Evolutionary conservation across 495 filamentous ascomycete species (phyloP).

Genomic region (Annulohypoxylon nitens): DNA sequence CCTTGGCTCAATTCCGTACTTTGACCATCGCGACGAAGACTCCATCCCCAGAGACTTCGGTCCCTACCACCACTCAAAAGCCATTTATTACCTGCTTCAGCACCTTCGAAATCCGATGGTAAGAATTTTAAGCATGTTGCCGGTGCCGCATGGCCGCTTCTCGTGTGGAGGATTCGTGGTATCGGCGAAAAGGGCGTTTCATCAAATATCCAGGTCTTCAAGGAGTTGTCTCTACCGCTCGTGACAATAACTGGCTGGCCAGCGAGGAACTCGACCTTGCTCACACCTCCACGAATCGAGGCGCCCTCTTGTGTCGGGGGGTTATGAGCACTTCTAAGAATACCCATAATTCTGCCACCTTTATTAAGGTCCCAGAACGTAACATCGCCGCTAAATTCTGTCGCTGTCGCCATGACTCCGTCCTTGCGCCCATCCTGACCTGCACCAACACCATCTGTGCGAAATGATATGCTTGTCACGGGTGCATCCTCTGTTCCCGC

Average conservation of each 20-base stretch:
- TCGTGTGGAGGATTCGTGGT: conserved; percentile 83
- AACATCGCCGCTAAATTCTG: conserved; percentile 79
- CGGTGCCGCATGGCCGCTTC: conserved; percentile 88
- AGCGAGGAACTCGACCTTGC: conserved; percentile 88
- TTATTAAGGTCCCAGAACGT: conserved; percentile 96
- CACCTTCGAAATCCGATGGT: conserved; percentile 85
- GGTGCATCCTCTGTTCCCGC: conserved; percentile 67
- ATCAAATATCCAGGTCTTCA: conserved; percentile 96
- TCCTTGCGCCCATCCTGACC: conserved; percentile 84
- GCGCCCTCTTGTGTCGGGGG: conserved; percentile 66
- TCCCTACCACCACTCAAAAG: conserved; percentile 89
- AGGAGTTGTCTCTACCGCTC: conserved; percentile 89
- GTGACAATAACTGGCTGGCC: conserved; percentile 92
- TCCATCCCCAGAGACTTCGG: conserved; percentile 93
- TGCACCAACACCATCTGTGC: conserved; percentile 90
- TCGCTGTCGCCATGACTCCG: conserved; percentile 89
- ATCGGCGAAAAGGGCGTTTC: conserved; percentile 85
- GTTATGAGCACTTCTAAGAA: conserved; percentile 87
- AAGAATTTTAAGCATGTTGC: conserved; percentile 84
- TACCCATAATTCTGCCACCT: conserved; percentile 82
- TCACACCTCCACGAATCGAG: conserved; percentile 69
- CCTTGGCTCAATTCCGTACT: conserved; percentile 95
- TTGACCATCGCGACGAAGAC: conserved; percentile 92
- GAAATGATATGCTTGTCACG: conserved; percentile 88
- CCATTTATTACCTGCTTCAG: conserved; percentile 94